Evolutionary conservation across 2,329 filamentous ascomycete species (phyloP).

Genomic region (Verticillium klebahnii): DNA sequence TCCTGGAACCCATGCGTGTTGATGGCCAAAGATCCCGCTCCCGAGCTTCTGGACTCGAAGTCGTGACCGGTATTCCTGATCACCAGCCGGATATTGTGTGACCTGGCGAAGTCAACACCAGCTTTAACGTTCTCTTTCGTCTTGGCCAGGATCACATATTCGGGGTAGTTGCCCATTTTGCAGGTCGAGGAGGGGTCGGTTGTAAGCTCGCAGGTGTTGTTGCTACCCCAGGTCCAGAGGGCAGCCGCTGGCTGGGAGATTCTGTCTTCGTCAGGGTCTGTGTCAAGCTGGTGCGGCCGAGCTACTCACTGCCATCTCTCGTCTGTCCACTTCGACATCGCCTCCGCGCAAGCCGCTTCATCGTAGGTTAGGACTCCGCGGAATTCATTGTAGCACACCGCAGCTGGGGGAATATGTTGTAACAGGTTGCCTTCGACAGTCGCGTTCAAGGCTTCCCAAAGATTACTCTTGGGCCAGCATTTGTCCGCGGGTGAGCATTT

Average conservation of each 20-base stretch:
- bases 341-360: conserved; percentile 24
- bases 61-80: conserved; percentile 56
- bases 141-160: conserved; percentile 23
- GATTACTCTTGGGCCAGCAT: conserved; percentile 23
- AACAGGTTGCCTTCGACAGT: conserved; percentile 29
- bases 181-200: conserved; percentile 25
- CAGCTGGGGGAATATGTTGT: conserved; percentile 22
- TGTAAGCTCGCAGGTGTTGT: conserved; percentile 34
- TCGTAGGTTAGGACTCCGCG: conserved; percentile 32
- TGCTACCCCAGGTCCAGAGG: conserved; percentile 37
- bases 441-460: conserved; percentile 26
- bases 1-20: conserved; percentile 54
- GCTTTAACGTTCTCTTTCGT: conserved; percentile 19
- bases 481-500: conserved; percentile 25
- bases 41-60: conserved; percentile 55
- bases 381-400: conserved; percentile 30
- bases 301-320: conserved; percentile 32
- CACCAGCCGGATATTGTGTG: conserved; percentile 44
- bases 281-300: not conserved
- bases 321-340: conserved; percentile 22
- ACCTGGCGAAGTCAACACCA: conserved; percentile 22
- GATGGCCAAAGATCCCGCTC: conserved; percentile 50
- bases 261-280: conserved; percentile 5
- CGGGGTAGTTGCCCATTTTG: conserved; percentile 32
- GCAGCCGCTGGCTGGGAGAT: conserved; percentile 22